Percentiles rank a stretch among this genome's conserved stretches.
These are phyloP conservation scores for Centaurea solstitialis DNA, from an alignment of 129 eudicot species.

Conservation along the genomic window DNA sequence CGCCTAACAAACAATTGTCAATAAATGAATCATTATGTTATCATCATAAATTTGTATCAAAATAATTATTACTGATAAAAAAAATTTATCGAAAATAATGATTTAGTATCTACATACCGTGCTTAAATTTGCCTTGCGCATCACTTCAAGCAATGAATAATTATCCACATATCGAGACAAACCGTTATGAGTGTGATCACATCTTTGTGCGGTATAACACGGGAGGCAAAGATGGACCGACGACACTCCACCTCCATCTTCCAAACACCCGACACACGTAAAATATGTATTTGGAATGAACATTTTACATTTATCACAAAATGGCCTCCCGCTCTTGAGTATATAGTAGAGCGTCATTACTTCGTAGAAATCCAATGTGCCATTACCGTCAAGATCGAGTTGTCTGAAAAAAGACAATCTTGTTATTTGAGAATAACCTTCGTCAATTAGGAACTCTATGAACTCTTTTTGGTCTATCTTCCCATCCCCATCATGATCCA, in stretches of 20 bases:
- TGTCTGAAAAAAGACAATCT: slow-evolving; percentile 31
- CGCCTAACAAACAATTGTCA: neutral
- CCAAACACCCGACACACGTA: slow-evolving; percentile 45
- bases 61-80: neutral
- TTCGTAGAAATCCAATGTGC: slow-evolving; percentile 44
- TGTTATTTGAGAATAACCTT: slow-evolving; percentile 33
- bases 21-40: neutral
- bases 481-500: slow-evolving; percentile 50
- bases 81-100: neutral
- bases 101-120: neutral
- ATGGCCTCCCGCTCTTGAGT: slow-evolving; percentile 54
- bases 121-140: neutral
- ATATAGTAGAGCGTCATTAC: slow-evolving; percentile 56
- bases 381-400: slow-evolving; percentile 36
- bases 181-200: slow-evolving; percentile 6
- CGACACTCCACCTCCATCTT: neutral
- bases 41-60: neutral
- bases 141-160: slow-evolving; percentile 21
- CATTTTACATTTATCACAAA: slow-evolving; percentile 35
- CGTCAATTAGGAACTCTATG: slow-evolving; percentile 34
- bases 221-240: slow-evolving; percentile 25
- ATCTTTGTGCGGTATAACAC: neutral
- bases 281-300: slow-evolving; percentile 41
- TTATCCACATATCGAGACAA: slow-evolving; percentile 24
- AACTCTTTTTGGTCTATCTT: slow-evolving; percentile 41